Percentiles rank a stretch among this genome's conserved stretches.
Conservation (phyloP, 148 eudicot species). For the Fagopyrum esculentum region DNA sequence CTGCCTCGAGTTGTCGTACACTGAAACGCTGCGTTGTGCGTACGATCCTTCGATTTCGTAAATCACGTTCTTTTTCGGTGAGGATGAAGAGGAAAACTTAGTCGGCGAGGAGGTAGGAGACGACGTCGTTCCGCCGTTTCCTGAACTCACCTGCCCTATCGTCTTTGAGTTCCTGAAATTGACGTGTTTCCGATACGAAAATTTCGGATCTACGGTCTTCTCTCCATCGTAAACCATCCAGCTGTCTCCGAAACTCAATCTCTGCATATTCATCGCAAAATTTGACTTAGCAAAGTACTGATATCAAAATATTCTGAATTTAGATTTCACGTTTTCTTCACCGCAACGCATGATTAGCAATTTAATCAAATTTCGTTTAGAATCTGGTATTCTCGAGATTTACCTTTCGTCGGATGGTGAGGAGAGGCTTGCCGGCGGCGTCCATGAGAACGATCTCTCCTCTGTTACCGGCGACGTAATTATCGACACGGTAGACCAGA, state of each 20-base stretch:
- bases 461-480: constrained; percentile 35
- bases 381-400: not conserved
- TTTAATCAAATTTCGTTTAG: not conserved
- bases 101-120: constrained; percentile 8
- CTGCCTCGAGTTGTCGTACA: constrained; percentile 43
- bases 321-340: not conserved
- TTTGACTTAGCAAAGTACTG: not conserved
- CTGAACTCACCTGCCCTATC: constrained; percentile 33
- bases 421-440: constrained; percentile 53
- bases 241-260: constrained; percentile 42
- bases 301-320: not conserved
- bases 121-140: not conserved
- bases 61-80: constrained; percentile 16
- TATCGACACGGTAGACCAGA: constrained; percentile 68
- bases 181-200: constrained; percentile 33
- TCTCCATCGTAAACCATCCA: constrained; percentile 69
- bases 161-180: constrained; percentile 34
- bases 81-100: not conserved
- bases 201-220: constrained; percentile 29
- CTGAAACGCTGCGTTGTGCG: constrained; percentile 32
- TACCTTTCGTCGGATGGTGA: constrained; percentile 86
- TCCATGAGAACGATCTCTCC: constrained; percentile 61
- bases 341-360: too few relatives aligned
- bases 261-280: constrained; percentile 27
- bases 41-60: constrained; percentile 71